A percentile compares a stretch with the other conserved stretches of the same genome.
phyloP scores from a whole-genome alignment of 2,329 filamentous ascomycete species.

The Xylariales sp. region DNA sequence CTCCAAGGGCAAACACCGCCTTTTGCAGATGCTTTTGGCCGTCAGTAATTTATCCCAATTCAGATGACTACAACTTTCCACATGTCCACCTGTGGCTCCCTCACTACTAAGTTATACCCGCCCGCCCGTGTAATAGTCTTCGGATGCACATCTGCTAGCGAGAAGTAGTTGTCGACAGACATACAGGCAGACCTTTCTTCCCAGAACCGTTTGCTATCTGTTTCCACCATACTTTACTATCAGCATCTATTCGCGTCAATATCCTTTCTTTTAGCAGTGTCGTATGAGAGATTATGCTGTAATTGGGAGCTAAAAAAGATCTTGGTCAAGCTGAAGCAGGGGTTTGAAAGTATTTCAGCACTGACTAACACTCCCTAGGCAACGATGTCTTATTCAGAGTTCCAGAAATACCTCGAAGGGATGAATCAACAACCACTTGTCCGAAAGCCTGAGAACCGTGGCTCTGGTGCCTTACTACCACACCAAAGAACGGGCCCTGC shows the following conservation, averaged over 20 bases:
- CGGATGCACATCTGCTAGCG: background rate
- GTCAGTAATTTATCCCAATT: background rate
- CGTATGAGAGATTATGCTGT: no score
- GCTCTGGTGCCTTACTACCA: constrained; percentile 14
- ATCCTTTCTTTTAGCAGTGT: no score
- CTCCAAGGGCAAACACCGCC: background rate
- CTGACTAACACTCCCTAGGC: background rate
- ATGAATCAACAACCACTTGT: constrained; percentile 27
- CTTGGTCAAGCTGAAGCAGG: background rate
- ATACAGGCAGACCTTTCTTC: background rate
- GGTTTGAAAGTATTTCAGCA: background rate
- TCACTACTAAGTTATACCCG: no score
- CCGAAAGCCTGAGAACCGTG: constrained; percentile 1
- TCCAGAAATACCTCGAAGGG: constrained; percentile 23
- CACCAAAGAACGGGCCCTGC: constrained; percentile 21
- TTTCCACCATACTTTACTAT: background rate
- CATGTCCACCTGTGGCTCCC: background rate
- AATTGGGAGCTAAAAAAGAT: background rate
- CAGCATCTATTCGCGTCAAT: background rate
- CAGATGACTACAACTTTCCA: background rate
- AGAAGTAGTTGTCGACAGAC: background rate
- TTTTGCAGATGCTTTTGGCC: background rate
- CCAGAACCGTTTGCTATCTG: background rate
- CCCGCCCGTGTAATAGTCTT: background rate
- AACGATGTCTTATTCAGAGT: background rate